Base-by-base conservation (phyloP, 208 protist species). In the Acanthamoeba sp. region DNA sequence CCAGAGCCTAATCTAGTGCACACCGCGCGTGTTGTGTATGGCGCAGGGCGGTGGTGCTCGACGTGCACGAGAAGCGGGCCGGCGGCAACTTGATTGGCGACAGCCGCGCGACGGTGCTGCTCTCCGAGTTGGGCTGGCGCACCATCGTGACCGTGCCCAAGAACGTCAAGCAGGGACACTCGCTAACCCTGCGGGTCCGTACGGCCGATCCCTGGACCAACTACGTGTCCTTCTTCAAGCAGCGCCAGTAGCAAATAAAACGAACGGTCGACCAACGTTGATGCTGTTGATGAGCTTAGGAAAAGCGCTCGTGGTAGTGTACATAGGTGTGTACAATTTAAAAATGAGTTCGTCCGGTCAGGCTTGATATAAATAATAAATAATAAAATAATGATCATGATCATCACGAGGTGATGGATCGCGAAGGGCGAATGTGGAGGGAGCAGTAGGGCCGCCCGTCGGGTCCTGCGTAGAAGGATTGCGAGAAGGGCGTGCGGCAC, bases 111-210 rank as follows among this genome's bases (percentile, higher is more conserved):
- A 91, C 85, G 20, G 85, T 91, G 34, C 34, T 91, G 12, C 59
- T 91, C 9, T 27, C 50, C 12, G 85, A 91, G 57, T 38, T 91
- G 3, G 59, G 59, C 0, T 91, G 85, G 85, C 57, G 50, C 38
- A 91, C 85, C 55, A 91, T 91, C 32, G 40, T 91, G 12, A 87
- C 78, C 34, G 78, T 87, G 78, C 78, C 78, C 78, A 87, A 87
- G 78, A 59, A 40, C 78, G 78, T 87, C 29, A 50, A 59, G 78
- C 78, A 87, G 78, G 78, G 78, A 24, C 78, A 87, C 45, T 6
- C 29, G 22, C 78, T 87, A 40, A 87, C 78, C 78, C 78, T 87
- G 42, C 78, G 45, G 6, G 78, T 87, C 10, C 78, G 78, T 20
- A 87, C 78, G 45, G 78, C 78, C 48, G 78, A 87, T 29, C 78